Evolutionary conservation across 2,329 filamentous ascomycete genomes (phyloP).

Genomic region (Alternaria hordeiaustralica): DNA sequence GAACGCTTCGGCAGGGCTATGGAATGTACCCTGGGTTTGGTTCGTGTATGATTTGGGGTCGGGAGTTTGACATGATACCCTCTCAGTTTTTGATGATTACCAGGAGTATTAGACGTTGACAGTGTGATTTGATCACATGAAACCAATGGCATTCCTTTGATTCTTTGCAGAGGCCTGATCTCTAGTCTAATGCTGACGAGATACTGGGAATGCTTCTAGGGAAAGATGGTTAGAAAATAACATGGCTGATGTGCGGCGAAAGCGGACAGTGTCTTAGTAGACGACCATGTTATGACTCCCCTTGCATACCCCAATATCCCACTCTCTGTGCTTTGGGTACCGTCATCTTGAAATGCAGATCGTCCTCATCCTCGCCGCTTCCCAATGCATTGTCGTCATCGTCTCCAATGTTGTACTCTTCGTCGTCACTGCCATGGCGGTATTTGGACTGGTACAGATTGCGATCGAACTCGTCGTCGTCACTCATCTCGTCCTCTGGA

Average conservation of each 20-base stretch:
- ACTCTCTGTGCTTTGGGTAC: constrained; percentile 28
- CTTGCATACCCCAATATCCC: constrained; percentile 36
- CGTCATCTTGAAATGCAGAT: constrained; percentile 38
- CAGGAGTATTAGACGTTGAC: not conserved
- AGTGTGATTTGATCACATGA: not conserved
- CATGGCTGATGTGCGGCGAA: not conserved
- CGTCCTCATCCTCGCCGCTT: constrained; percentile 40
- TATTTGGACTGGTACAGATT: constrained; percentile 51
- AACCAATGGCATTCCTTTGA: not conserved
- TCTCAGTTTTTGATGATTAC: not conserved
- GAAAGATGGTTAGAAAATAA: not conserved
- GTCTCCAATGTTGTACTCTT: constrained; percentile 41
- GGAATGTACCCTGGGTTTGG: not conserved
- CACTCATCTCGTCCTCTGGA: constrained; percentile 78
- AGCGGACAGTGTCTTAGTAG: not conserved
- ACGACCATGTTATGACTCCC: constrained; percentile 8
- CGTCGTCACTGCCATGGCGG: constrained; percentile 49
- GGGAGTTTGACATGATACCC: constrained; percentile 3
- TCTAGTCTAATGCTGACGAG: not conserved
- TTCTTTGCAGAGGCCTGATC: not conserved
- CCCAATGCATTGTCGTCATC: constrained; percentile 24
- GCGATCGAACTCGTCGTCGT: constrained; percentile 68
- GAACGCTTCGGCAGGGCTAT: not conserved
- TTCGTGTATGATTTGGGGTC: not conserved
- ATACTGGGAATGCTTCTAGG: not conserved